Base-by-base conservation (phyloP, 768 basidiomycete species). In the Auriscalpium orientale region DNA sequence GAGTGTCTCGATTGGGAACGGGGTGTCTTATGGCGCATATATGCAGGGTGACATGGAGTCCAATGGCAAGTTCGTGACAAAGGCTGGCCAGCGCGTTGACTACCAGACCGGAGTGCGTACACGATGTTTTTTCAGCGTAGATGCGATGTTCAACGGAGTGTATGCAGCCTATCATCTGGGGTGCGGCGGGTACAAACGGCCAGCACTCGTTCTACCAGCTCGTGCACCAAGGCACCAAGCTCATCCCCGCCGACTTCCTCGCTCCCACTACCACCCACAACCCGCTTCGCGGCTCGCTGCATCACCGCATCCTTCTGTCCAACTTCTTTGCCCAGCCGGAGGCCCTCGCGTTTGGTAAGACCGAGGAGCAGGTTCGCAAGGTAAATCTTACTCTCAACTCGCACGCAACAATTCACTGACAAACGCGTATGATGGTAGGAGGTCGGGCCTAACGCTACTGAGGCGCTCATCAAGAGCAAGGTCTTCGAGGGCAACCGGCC, bases 191-290 rank as follows among this genome's bases (percentile, higher is more conserved):
- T 45, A 98, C 97, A 40, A 98, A 98, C 72, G 97, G 95, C 56
- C 95, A 98, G 71, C 97, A 99, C 76, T 98, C 97, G 9, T 98
- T 99, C 82, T 99, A 99, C 76, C 95, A 98, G 73, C 88, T 98
- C 60, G 78, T 95, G 20, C 92, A 95, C 73, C 93, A 94, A 70
- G 92, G 92, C 51, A 95, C 92, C 43, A 95, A 93, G 75, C 69
- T 95, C 59, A 87, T 95, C 63, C 93, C 93, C 1, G 82, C 89
- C 48, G 93, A 97, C 70, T 95, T 95, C 78, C 77, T 97, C 62
- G 93, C 93, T 2, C 91, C 93, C 18, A 82, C 91, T 13, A 90
- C 85, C 34, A 81, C 89, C 3, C 91, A 90, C 67, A 98, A 98
- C 80, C 93, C 92, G 22, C 85, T 98, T 69, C 63, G 63, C 35